Evolutionary conservation across 139 green algal species (phyloP).

Genomic region (Picochlorum sp.): DNA sequence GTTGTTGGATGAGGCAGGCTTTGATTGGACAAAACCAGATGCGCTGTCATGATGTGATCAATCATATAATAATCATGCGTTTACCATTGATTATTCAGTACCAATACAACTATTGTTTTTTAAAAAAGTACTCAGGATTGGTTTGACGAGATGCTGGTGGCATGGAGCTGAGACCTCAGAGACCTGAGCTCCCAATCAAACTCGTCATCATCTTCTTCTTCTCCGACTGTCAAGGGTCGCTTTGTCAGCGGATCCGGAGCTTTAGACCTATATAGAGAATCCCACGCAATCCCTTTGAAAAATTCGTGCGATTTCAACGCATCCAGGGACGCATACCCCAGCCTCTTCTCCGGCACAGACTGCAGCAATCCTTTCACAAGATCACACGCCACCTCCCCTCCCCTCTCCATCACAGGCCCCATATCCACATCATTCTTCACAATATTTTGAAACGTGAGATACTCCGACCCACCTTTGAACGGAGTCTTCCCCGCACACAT

Average conservation of each 20-base stretch:
- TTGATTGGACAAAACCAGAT: conserved; percentile 65
- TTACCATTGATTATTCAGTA: conserved; percentile 6
- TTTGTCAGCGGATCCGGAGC: background rate
- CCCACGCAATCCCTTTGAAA: conserved; percentile 45
- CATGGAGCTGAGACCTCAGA: background rate
- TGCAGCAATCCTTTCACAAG: conserved; percentile 56
- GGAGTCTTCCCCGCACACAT: conserved; percentile 54
- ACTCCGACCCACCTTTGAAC: conserved; percentile 70
- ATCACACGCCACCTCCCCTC: conserved; percentile 29
- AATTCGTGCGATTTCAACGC: conserved; percentile 59
- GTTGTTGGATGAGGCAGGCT: conserved; percentile 43
- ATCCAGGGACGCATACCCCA: conserved; percentile 47
- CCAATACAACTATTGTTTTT: background rate
- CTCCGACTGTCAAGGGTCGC: conserved; percentile 7
- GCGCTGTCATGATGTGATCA: conserved; percentile 40
- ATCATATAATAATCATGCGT: background rate
- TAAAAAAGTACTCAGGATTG: background rate
- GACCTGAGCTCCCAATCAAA: conserved; percentile 33
- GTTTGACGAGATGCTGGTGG: no score
- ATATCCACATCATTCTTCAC: background rate
- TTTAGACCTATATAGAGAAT: background rate
- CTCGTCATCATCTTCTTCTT: background rate
- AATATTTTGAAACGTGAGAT: conserved; percentile 76
- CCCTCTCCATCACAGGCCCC: conserved; percentile 3
- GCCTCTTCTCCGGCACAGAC: conserved; percentile 41